Percentiles rank a stretch among this genome's conserved stretches.
phyloP scores from a whole-genome alignment of 352 stramenopile genomes.

The Pythium folliculosum region DNA sequence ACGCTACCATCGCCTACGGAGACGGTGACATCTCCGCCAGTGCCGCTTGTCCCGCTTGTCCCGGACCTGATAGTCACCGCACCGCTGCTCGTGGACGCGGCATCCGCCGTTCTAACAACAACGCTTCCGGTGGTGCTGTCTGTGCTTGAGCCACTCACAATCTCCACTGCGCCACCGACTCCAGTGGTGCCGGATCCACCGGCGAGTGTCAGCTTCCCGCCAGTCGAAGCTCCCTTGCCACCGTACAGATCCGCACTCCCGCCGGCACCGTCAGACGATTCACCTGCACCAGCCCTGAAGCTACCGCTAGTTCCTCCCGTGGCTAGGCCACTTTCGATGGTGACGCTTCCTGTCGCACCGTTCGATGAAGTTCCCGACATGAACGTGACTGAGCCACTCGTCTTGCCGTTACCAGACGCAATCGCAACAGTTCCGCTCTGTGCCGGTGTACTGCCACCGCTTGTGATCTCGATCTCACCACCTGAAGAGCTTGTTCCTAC shows the following conservation, averaged over 20 bases:
- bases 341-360: constrained; percentile 22
- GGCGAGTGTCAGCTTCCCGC: constrained; percentile 35
- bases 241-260: constrained; percentile 36
- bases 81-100: constrained; percentile 39
- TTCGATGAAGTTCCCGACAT: constrained; percentile 33
- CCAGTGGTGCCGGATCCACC: constrained; percentile 32
- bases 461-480: constrained; percentile 46
- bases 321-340: constrained; percentile 24
- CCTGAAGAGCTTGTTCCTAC: constrained; percentile 39
- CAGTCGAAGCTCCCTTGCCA: constrained; percentile 33
- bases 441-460: constrained; percentile 34
- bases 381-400: constrained; percentile 30
- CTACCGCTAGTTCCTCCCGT: constrained; percentile 21
- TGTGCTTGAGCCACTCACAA: constrained; percentile 44
- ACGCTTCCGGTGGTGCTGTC: constrained; percentile 37
- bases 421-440: constrained; percentile 32
- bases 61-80: constrained; percentile 17
- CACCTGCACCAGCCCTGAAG: constrained; percentile 22
- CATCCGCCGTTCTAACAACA: constrained; percentile 36
- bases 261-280: constrained; percentile 21
- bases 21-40: constrained; percentile 40
- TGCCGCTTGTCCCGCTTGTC: constrained; percentile 1
- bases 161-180: constrained; percentile 34
- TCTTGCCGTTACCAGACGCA: constrained; percentile 19
- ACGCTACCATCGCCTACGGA: constrained; percentile 18